Evolutionary conservation across 805 yeast species (phyloP), one percentile per base, ranked within the genome.

Genomic region (Maudiozyma saulgeensis): DNA sequence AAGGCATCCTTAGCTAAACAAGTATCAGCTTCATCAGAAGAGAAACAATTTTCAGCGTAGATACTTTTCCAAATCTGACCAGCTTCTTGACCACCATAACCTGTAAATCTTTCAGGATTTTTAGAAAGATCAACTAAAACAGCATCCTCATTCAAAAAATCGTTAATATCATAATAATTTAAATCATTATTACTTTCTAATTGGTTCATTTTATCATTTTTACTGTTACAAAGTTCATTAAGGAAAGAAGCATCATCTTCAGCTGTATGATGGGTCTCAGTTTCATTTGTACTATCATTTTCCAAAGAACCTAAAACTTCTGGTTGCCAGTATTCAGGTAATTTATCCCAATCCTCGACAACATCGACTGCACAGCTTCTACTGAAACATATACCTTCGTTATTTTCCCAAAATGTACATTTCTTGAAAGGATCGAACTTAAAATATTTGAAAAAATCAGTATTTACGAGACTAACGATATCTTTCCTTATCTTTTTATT

Each of bases 71-170:
- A 93, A 44, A 93, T 87, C 62, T 84, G 88, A 56, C 83, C 80
- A 21, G 96, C 87, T 60, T 93, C 96, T 46, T 82, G 80, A 31
- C 99, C 99, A 32, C 89, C 85, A 62, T 93, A 93, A 0, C 99
- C 99, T 0, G 99, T 95, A 70, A 87, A 93, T 60, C 98, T 75
- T 67, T 93, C 99, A 0, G 96, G 96, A 62, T 95, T 95, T 48
- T 85, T 87, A 19, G 83, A 73, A 49, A 93, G 75, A 60, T 90
- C 88, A 28, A 93, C 96, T 58, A 84, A 83, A 1, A 88, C 96
- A 48, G 89, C 81, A 52, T 81, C 77, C 57, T 80, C 79, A 56
- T 76, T 79, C 43, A 77, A 75, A 44, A 73, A 75, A 46, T 65
- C 78, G 58, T 81, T 87, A 38, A 82, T 68, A 61, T 82, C 86